phyloP scores from a whole-genome alignment of 768 basidiomycete genomes.

The Psilocybe tampanensis region DNA sequence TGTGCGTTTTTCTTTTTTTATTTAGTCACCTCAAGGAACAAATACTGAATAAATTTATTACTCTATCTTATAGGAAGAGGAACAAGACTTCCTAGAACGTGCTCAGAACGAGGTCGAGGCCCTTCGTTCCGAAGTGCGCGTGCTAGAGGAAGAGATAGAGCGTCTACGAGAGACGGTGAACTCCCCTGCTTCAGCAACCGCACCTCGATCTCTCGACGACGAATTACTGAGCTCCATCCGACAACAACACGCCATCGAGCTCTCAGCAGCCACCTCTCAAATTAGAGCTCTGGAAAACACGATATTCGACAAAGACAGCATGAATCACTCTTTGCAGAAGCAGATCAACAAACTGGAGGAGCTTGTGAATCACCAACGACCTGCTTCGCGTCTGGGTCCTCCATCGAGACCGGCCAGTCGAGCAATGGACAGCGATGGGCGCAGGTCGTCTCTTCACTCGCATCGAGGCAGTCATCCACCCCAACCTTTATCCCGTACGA shows the following conservation, averaged over 20 bases:
- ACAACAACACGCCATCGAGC: slow-evolving; percentile 79
- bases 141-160: slow-evolving; percentile 70
- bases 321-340: slow-evolving; percentile 66
- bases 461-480: slow-evolving; percentile 38
- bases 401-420: slow-evolving; percentile 52
- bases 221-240: slow-evolving; percentile 72
- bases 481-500: slow-evolving; percentile 51
- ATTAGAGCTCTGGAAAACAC: slow-evolving; percentile 76
- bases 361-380: slow-evolving; percentile 53
- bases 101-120: slow-evolving; percentile 72
- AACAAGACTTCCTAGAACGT: slow-evolving; percentile 60
- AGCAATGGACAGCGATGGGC: slow-evolving; percentile 34
- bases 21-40: too few relatives aligned
- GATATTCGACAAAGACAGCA: slow-evolving; percentile 74
- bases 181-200: slow-evolving; percentile 38
- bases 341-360: slow-evolving; percentile 68
- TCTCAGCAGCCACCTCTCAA: slow-evolving; percentile 78
- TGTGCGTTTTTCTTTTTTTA: slow-evolving; percentile 25
- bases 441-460: slow-evolving; percentile 41
- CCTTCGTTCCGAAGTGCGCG: slow-evolving; percentile 61
- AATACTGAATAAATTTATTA: neutral
- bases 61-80: slow-evolving; percentile 50
- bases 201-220: slow-evolving; percentile 62
- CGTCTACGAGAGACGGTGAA: slow-evolving; percentile 51
- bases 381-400: slow-evolving; percentile 42